Percentiles rank a stretch among this genome's conserved stretches.
These are phyloP conservation scores for Leishmania braziliensis DNA, from an alignment of 208 protist genomes.

Conservation along the genomic window DNA sequence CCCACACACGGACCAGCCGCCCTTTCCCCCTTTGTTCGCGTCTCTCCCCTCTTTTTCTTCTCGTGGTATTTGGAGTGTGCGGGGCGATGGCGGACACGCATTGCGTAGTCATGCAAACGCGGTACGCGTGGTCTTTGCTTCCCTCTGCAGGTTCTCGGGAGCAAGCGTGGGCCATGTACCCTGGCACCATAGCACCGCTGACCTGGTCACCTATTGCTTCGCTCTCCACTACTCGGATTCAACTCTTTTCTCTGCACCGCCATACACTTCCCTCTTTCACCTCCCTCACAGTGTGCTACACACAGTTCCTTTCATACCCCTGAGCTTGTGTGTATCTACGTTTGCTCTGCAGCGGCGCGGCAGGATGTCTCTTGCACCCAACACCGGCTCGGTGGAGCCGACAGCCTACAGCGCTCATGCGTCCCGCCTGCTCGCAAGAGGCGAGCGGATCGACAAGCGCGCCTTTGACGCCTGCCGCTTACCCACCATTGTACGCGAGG, in stretches of 20 bases:
- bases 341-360: neutral
- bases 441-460: slow-evolving; percentile 63
- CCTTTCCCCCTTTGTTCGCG: neutral
- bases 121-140: too few species aligned
- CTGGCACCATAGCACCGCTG: neutral
- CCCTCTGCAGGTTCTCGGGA: neutral
- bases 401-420: slow-evolving; percentile 61
- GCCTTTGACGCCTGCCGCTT: slow-evolving; percentile 43
- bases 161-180: neutral
- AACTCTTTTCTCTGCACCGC: neutral
- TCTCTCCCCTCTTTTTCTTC: neutral
- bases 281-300: neutral
- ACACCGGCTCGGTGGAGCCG: slow-evolving; percentile 80
- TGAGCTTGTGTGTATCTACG: neutral
- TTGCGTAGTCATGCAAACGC: neutral
- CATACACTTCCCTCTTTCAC: neutral
- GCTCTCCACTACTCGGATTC: neutral
- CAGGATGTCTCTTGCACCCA: slow-evolving; percentile 75
- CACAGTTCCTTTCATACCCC: neutral
- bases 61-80: neutral
- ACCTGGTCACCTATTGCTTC: neutral
- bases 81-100: neutral
- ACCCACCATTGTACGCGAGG: slow-evolving; percentile 63
- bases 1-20: neutral
- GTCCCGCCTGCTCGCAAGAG: slow-evolving; percentile 37